Base-by-base conservation (phyloP, 495 filamentous ascomycete species). In the Neohortaea acidophila region DNA sequence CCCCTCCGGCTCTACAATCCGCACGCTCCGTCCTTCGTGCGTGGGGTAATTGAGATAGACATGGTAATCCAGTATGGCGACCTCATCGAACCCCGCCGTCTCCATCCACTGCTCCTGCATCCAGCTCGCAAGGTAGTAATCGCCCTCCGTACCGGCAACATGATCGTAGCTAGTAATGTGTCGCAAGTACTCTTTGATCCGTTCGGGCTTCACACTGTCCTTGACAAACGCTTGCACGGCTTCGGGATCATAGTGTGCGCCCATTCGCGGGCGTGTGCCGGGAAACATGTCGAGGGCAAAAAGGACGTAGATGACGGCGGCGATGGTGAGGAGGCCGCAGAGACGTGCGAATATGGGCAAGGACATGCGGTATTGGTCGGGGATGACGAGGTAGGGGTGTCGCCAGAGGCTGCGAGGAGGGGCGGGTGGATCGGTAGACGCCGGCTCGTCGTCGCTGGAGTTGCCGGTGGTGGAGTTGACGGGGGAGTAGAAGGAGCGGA, bases 31-130 rank as follows among this genome's bases (percentile, higher is more conserved):
- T 2, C 84, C 86, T 34, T 67, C 77, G 1, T 61, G 52, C 48
- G 69, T 81, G 6, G 89, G 86, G 48, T 91, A 96, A 59, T 96
- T 94, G 44, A 96, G 57, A 55, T 94, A 96, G 2, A 91, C 85
- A 47, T 37, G 66, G 57, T 82, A 93, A 43, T 75, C 65, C 43
- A 92, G 80, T 47, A 78, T 64, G 26, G 63, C 54, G 20, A 92
- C 73, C 29, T 70, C 60, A 44, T 94, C 84, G 46, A 96, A 62
- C 7, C 70, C 70, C 39, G 75, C 75, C 21, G 61, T 68, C 47
- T 58, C 59, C 54, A 91, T 7, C 41, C 41, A 92, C 45, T 74
- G 58, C 41, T 69, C 70, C 58, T 87, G 69, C 37, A 94, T 72
- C 62, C 81, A 91, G 60, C 81, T 69, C 13, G 79, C 84, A 19